Percentiles rank a stretch among this genome's conserved stretches.
These are phyloP conservation scores for Lepiota brunneoincarnata DNA, from an alignment of 768 basidiomycete genomes.

Conservation along the genomic window DNA sequence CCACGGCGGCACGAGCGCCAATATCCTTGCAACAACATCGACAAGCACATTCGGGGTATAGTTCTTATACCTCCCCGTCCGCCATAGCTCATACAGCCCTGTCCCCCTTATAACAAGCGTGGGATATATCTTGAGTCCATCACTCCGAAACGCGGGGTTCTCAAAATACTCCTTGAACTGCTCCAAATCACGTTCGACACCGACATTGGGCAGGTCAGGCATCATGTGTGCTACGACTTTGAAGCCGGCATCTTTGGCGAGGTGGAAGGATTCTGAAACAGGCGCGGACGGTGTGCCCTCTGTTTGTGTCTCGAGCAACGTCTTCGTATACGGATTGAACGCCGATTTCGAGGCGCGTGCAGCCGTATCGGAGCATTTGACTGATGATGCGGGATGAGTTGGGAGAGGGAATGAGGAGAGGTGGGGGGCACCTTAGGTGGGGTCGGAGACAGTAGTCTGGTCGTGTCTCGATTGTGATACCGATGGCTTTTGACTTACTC, in stretches of 20 bases:
- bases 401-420: neutral
- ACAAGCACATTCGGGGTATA: constrained; percentile 99
- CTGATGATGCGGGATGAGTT: constrained; percentile 33
- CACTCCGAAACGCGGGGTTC: constrained; percentile 95
- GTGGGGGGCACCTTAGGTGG: constrained; percentile 68
- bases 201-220: constrained; percentile 98
- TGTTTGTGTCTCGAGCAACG: constrained; percentile 97
- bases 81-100: constrained; percentile 93
- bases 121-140: constrained; percentile 98
- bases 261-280: constrained; percentile 96
- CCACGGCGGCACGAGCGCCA: constrained; percentile 98
- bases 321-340: constrained; percentile 99
- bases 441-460: constrained; percentile 98
- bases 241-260: constrained; percentile 98
- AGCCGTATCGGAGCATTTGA: constrained; percentile 99
- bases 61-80: constrained; percentile 97
- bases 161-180: constrained; percentile 99
- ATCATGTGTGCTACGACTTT: constrained; percentile 99
- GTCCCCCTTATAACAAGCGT: constrained; percentile 98
- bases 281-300: constrained; percentile 97
- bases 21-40: constrained; percentile 93
- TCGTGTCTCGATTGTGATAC: constrained; percentile 97
- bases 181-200: constrained; percentile 93
- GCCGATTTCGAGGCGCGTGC: constrained; percentile 96
- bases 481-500: constrained; percentile 97